A percentile compares a stretch with the other conserved stretches of the same genome.
Evolutionary conservation across 352 stramenopile genomes (phyloP).

Genomic region (Globisporangium paddicum): DNA sequence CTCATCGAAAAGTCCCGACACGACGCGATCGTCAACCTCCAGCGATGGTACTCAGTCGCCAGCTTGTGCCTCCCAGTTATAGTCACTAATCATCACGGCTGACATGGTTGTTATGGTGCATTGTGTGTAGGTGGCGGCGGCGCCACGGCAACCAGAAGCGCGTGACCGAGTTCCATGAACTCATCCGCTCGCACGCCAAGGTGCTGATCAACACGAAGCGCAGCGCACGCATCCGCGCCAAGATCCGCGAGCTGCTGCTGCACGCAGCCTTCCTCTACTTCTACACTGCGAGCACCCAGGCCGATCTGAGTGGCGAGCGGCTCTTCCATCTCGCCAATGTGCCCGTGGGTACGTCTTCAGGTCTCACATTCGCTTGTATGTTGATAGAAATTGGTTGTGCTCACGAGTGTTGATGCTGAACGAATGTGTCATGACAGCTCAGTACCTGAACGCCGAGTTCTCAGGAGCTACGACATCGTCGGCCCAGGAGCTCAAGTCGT

Average conservation of each 20-base stretch:
- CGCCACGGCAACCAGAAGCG: conserved; percentile 26
- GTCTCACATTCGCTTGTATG: neutral
- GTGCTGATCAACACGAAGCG: conserved; percentile 25
- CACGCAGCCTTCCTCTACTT: conserved; percentile 40
- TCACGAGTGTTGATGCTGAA: neutral
- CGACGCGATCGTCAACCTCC: conserved; percentile 31
- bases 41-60: conserved; percentile 24
- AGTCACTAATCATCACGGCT: neutral
- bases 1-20: conserved; percentile 33
- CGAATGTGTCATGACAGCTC: conserved; percentile 6
- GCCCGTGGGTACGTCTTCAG: conserved; percentile 20
- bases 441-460: conserved; percentile 16
- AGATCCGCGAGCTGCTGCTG: conserved; percentile 44
- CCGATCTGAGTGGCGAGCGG: conserved; percentile 24
- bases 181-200: conserved; percentile 24
- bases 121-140: conserved; percentile 25
- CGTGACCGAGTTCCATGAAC: conserved; percentile 25
- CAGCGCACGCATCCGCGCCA: conserved; percentile 28
- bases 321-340: conserved; percentile 31
- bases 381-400: neutral
- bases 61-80: neutral
- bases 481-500: conserved; percentile 7
- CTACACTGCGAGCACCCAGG: conserved; percentile 29
- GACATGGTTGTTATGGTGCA: neutral
- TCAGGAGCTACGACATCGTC: neutral